Percentiles rank a stretch among this genome's conserved stretches.
Conservation (phyloP, 139 green algal genomes). For the Coccomyxa sp. region DNA sequence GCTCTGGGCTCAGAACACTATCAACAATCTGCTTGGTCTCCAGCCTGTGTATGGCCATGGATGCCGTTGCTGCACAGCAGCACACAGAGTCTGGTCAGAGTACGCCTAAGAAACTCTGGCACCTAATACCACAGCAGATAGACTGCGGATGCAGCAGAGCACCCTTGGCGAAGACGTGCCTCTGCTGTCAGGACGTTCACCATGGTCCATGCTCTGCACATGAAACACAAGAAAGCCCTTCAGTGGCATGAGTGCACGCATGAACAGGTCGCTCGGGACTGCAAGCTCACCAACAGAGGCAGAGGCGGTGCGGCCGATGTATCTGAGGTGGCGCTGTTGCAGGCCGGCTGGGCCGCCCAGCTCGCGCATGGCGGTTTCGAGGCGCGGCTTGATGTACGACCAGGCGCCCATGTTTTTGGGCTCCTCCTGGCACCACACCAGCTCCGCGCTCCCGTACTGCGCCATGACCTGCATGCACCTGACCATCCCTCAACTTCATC, state of each 20-base stretch:
- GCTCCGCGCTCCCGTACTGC: conserved; percentile 58
- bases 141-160: too few species aligned
- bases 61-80: conserved; percentile 42
- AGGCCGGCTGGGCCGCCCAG: background rate
- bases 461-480: conserved; percentile 23
- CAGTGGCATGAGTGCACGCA: too few species aligned
- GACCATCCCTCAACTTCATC: background rate
- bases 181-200: too few species aligned
- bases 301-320: conserved; percentile 45
- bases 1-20: conserved; percentile 17
- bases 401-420: conserved; percentile 76
- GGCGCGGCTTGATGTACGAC: conserved; percentile 46
- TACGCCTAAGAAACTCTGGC: too few species aligned
- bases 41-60: conserved; percentile 41
- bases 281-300: conserved; percentile 36
- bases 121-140: too few species aligned
- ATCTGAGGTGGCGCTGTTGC: conserved; percentile 27
- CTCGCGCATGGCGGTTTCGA: conserved; percentile 44
- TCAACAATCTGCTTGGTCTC: conserved; percentile 46
- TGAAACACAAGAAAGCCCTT: too few species aligned
- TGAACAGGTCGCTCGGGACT: too few species aligned
- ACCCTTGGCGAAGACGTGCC: too few species aligned
- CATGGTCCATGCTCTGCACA: too few species aligned
- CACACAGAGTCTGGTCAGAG: too few species aligned
- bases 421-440: conserved; percentile 80